A percentile compares a stretch with the other conserved stretches of the same genome.
These are phyloP conservation scores for Penstemon newberryi DNA, from an alignment of 257 asterid species.

Conservation along the genomic window DNA sequence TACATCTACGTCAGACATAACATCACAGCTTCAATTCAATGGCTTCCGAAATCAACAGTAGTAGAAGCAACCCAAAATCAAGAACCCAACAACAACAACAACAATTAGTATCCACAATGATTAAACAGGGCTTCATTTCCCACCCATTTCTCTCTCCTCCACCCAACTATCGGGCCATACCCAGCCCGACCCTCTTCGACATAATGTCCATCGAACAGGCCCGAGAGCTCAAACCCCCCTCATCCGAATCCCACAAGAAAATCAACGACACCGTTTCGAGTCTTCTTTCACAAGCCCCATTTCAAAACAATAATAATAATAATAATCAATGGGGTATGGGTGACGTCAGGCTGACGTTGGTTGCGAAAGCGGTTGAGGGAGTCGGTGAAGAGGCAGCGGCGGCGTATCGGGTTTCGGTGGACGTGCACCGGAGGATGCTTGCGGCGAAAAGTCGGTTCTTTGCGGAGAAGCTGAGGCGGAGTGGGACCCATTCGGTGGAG, in stretches of 20 bases:
- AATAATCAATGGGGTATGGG: constrained; percentile 38
- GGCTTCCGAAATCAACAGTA: constrained; percentile 42
- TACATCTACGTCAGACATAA: not conserved
- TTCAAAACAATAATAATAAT: constrained; percentile 24
- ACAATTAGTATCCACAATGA: constrained; percentile 72
- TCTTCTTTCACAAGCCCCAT: constrained; percentile 57
- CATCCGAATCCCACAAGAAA: constrained; percentile 40
- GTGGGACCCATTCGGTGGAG: constrained; percentile 79
- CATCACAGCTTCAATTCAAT: constrained; percentile 35
- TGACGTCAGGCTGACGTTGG: constrained; percentile 82
- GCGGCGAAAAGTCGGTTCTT: constrained; percentile 72
- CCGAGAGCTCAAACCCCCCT: constrained; percentile 47
- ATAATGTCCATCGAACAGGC: constrained; percentile 73
- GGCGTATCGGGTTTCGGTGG: constrained; percentile 55
- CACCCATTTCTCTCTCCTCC: constrained; percentile 61
- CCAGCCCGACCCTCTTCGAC: constrained; percentile 61
- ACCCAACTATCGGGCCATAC: constrained; percentile 33
- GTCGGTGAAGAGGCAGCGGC: constrained; percentile 40
- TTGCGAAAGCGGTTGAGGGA: constrained; percentile 34
- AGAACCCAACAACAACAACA: constrained; percentile 39
- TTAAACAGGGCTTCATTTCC: constrained; percentile 81
- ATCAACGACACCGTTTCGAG: constrained; percentile 55
- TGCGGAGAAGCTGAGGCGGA: constrained; percentile 64
- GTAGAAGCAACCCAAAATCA: constrained; percentile 32
- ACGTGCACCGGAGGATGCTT: constrained; percentile 72